phyloP scores from a whole-genome alignment of 495 filamentous ascomycete species.

The Aspergillus ostianus region DNA sequence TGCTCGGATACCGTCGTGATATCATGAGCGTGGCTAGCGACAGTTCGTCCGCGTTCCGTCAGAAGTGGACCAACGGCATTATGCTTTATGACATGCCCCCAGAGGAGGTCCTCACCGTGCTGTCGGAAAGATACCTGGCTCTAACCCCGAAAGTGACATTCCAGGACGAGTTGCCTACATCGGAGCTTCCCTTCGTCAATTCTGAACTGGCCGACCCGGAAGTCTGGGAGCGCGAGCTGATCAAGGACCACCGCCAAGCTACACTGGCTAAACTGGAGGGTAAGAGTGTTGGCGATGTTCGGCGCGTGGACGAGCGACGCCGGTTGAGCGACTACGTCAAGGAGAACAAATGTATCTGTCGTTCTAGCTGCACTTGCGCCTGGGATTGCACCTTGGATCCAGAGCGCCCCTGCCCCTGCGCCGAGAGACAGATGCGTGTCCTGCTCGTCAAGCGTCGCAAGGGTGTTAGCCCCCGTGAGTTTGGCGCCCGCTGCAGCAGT shows the following conservation, averaged over 20 bases:
- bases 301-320: conserved; percentile 23
- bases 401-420: conserved; percentile 34
- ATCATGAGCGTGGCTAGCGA: conserved; percentile 22
- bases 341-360: conserved; percentile 39
- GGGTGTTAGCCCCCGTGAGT: conserved; percentile 13
- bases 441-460: conserved; percentile 22
- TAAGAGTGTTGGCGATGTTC: conserved; percentile 33
- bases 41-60: conserved; percentile 19
- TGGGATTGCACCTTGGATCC: conserved; percentile 29
- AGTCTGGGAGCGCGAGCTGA: conserved; percentile 25
- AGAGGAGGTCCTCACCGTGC: conserved; percentile 23
- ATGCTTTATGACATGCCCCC: conserved; percentile 28
- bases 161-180: conserved; percentile 15
- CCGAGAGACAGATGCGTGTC: conserved; percentile 36
- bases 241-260: conserved; percentile 31
- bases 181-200: conserved; percentile 29
- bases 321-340: conserved; percentile 24
- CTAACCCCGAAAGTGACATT: conserved; percentile 18
- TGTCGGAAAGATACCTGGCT: conserved; percentile 38
- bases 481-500: conserved; percentile 25
- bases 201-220: conserved; percentile 13
- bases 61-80: conserved; percentile 32
- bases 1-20: conserved; percentile 34
- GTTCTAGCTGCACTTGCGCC: conserved; percentile 31
- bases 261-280: conserved; percentile 34